Conservation (phyloP, 768 basidiomycete genomes). For the Mycena pura region DNA sequence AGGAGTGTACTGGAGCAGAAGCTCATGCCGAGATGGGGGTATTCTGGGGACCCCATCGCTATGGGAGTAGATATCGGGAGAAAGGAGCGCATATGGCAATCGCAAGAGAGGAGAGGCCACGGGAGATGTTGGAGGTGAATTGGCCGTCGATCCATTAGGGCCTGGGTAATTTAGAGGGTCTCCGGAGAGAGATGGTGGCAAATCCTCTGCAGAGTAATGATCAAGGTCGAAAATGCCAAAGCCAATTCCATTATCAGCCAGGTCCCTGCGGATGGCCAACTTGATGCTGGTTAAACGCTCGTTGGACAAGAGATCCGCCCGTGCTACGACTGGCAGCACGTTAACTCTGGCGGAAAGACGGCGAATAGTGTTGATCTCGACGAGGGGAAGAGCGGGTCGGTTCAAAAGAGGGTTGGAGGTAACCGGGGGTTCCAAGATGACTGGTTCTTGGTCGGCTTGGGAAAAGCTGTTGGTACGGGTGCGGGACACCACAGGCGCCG, state of each 20-base stretch:
- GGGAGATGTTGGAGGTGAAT: slow-evolving; percentile 74
- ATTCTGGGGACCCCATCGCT: slow-evolving; percentile 76
- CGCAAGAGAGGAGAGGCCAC: slow-evolving; percentile 64
- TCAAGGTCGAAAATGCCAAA: slow-evolving; percentile 90
- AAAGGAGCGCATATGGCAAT: slow-evolving; percentile 84
- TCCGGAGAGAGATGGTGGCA: slow-evolving; percentile 35
- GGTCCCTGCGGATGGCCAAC: slow-evolving; percentile 78
- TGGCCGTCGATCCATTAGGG: slow-evolving; percentile 57
- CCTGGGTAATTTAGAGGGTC: slow-evolving; percentile 2
- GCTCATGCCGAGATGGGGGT: slow-evolving; percentile 69
- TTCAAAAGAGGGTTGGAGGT: slow-evolving; percentile 73
- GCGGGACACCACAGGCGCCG: slow-evolving; percentile 71
- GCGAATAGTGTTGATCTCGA: slow-evolving; percentile 80
- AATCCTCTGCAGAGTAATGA: slow-evolving; percentile 56
- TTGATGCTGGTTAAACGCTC: slow-evolving; percentile 83
- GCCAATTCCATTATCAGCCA: slow-evolving; percentile 85
- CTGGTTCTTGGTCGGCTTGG: slow-evolving; percentile 73
- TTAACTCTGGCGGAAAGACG: slow-evolving; percentile 83
- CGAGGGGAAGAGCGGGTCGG: slow-evolving; percentile 68
- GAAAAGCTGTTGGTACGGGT: slow-evolving; percentile 76
- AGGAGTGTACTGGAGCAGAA: slow-evolving; percentile 77
- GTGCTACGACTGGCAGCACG: slow-evolving; percentile 85
- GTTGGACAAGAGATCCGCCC: slow-evolving; percentile 82
- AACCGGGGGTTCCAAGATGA: slow-evolving; percentile 82
- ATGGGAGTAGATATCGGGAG: slow-evolving; percentile 85